phyloP scores from a whole-genome alignment of 148 eudicot genomes.

The Fallopia convolvulus region DNA sequence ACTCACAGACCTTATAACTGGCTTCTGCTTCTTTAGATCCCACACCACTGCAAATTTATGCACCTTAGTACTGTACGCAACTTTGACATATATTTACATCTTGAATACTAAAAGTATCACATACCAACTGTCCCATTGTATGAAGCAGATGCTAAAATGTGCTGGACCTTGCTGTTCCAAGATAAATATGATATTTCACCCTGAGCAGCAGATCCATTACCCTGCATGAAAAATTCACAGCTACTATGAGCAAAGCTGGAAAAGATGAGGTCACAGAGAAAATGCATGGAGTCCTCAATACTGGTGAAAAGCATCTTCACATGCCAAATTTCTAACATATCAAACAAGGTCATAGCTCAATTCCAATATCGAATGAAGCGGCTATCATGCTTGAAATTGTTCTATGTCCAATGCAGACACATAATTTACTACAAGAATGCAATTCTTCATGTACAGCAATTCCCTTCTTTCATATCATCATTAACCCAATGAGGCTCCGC shows the following conservation, averaged over 20 bases:
- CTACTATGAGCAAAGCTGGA: not conserved
- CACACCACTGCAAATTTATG: conserved; percentile 63
- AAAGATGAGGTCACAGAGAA: not conserved
- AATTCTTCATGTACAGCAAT: not conserved
- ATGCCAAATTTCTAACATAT: not conserved
- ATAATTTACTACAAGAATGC: not conserved
- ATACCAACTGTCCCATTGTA: conserved; percentile 84
- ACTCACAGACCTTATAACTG: conserved; percentile 56
- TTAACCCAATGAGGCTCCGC: too few species aligned
- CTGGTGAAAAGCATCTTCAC: not conserved
- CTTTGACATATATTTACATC: conserved; percentile 2
- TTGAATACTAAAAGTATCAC: conserved; percentile 4
- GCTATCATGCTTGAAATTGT: not conserved
- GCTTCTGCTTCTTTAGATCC: conserved; percentile 96
- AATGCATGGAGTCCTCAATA: not conserved
- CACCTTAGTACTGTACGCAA: not conserved
- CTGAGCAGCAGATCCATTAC: conserved; percentile 74
- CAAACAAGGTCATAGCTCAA: not conserved
- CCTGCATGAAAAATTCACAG: conserved; percentile 36
- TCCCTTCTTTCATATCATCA: not conserved
- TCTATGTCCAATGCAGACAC: not conserved
- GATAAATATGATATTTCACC: conserved; percentile 94
- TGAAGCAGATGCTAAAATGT: conserved; percentile 89
- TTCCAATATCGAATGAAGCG: not conserved
- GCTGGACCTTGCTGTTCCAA: conserved; percentile 91